Percentiles rank a stretch among this genome's conserved stretches.
Evolutionary conservation across 176 grass and related monocot genomes (phyloP).

Genomic region (Lolium rigidum): DNA sequence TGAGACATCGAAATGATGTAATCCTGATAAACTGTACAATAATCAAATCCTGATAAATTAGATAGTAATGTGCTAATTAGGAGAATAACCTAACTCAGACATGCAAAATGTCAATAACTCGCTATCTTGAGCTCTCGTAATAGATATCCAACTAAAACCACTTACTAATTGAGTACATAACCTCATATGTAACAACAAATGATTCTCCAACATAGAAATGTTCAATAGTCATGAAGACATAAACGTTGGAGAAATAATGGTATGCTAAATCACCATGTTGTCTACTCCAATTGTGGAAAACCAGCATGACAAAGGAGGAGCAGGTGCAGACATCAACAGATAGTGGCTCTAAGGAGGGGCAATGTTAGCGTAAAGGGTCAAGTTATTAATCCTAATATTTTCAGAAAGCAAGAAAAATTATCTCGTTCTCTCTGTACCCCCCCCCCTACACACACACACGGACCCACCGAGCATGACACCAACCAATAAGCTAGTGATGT

Average conservation of each 20-base stretch:
- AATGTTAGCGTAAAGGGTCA: neutral
- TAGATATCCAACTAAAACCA: constrained; percentile 16
- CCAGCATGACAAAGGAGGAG: neutral
- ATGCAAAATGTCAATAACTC: constrained; percentile 7
- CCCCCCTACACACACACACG: no score
- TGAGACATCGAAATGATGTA: constrained; percentile 27
- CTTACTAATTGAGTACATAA: neutral
- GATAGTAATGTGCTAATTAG: neutral
- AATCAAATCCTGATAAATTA: constrained; percentile 14
- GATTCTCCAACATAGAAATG: neutral
- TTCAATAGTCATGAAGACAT: neutral
- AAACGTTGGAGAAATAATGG: neutral
- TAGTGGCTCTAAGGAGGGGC: neutral
- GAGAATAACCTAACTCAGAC: neutral
- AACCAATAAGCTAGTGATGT: neutral
- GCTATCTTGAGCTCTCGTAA: neutral
- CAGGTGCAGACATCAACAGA: neutral
- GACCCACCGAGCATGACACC: no score
- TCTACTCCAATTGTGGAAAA: neutral
- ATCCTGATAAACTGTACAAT: neutral
- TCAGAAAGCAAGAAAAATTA: no score
- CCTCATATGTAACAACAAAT: constrained; percentile 9
- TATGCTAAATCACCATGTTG: constrained; percentile 7
- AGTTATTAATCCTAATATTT: neutral
- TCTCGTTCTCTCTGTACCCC: no score